Evolutionary conservation across 1,284 basidiomycete genomes (phyloP), one percentile per base, ranked within the genome.

Genomic region (Sphagnurus paluster): DNA sequence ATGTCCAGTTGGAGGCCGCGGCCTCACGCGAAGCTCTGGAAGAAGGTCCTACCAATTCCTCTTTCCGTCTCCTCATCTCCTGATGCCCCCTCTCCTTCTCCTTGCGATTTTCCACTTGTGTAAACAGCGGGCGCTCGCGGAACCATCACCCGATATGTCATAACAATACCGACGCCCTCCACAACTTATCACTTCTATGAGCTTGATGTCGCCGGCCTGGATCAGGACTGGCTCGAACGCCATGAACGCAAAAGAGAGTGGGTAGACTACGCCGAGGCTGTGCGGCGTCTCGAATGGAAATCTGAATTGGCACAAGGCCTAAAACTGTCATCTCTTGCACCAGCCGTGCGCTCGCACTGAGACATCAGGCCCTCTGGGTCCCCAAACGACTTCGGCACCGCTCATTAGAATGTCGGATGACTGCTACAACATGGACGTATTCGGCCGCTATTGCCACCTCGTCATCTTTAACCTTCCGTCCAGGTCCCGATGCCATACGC

Each of bases 31-130:
- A 91, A 82, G 88, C 88, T 71, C 75, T 86, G 69, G 88, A 91
- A 88, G 88, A 91, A 90, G 88, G 88, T 91, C 85, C 80, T 80
- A 83, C 80, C 81, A 82, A 75, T 80, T 80, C 79, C 77, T 85
- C 74, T 83, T 67, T 77, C 74, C 80, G 80, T 84, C 75, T 75
- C 76, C 76, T 77, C 80, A 70, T 64, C 75, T 77, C 79, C 79
- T 82, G 71, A 82, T 76, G 62, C 67, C 62, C 63, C 57, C 52
- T 50, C 57, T 43, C 48, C 56, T 52, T 60, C 62, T 52, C 61
- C 59, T 68, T 67, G 11, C 56, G 50, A 63, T 57, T 63, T 58
- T 63, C 56, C 54, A 51, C 54, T 26, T 50, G 48, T 52, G 43
- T 44, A 35, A 56, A 57, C 45, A 58, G 57, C 57, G 55, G 57